phyloP scores from a whole-genome alignment of 2,329 filamentous ascomycete genomes.

The Colletotrichum sp. region DNA sequence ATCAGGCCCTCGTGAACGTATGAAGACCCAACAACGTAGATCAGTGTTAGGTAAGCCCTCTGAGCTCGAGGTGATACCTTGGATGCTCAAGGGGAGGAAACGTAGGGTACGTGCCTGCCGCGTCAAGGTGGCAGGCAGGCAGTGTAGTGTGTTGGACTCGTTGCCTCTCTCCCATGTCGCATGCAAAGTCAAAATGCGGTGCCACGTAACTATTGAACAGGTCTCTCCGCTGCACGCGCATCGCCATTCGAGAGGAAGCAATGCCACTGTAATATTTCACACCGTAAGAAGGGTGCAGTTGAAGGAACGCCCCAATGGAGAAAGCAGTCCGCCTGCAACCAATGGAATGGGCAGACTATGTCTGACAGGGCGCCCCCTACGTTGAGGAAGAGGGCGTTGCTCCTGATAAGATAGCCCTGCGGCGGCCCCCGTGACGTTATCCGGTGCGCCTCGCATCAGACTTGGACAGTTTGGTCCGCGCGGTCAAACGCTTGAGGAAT shows the following conservation, averaged over 20 bases:
- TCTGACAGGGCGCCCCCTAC: neutral
- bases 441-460: neutral
- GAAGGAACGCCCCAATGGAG: neutral
- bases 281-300: neutral
- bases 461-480: neutral
- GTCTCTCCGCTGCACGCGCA: neutral
- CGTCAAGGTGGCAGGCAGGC: neutral
- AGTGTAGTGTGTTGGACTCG: neutral
- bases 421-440: neutral
- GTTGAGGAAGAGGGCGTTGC: neutral
- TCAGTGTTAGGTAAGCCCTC: neutral
- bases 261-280: neutral
- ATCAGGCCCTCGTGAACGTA: neutral
- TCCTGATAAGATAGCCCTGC: neutral
- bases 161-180: neutral
- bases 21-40: neutral
- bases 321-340: neutral
- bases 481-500: neutral
- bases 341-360: neutral
- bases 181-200: neutral
- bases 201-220: neutral
- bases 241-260: neutral
- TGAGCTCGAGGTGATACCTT: neutral
- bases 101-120: neutral
- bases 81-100: neutral